Conservation (phyloP, 208 protist species). For the Giardia muris region DNA sequence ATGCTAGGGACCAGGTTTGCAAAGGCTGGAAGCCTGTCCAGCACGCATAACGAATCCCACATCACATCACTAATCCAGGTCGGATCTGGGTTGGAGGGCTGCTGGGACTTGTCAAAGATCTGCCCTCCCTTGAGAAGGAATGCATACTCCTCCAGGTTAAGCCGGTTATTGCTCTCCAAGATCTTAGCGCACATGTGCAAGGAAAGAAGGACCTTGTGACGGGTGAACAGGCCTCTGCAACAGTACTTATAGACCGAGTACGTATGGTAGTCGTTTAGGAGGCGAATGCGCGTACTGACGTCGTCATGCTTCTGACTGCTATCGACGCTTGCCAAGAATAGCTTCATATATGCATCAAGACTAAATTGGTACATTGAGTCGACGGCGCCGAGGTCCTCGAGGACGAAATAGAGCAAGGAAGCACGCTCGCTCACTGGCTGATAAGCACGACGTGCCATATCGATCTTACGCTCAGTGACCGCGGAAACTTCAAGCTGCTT, state of each 20-base stretch:
- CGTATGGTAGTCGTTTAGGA: constrained; percentile 84
- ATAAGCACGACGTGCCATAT: constrained; percentile 78
- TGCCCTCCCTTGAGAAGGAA: constrained; percentile 85
- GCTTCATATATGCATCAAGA: constrained; percentile 79
- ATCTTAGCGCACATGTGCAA: constrained; percentile 92
- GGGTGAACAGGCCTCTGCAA: constrained; percentile 88
- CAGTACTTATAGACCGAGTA: constrained; percentile 82
- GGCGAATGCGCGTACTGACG: constrained; percentile 68
- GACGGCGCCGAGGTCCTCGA: constrained; percentile 76
- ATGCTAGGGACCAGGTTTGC: constrained; percentile 72
- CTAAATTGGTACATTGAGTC: constrained; percentile 97
- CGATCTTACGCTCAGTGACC: constrained; percentile 78
- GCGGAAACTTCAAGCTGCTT: constrained; percentile 66
- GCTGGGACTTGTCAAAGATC: constrained; percentile 66
- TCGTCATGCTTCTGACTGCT: constrained; percentile 63
- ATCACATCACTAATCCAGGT: constrained; percentile 74
- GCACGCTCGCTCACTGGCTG: constrained; percentile 71
- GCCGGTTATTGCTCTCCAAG: constrained; percentile 52
- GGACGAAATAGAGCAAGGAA: constrained; percentile 86
- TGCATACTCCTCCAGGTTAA: constrained; percentile 83
- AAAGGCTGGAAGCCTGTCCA: constrained; percentile 78
- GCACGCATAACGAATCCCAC: constrained; percentile 85
- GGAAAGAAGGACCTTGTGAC: constrained; percentile 91
- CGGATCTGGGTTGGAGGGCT: constrained; percentile 69
- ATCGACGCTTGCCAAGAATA: constrained; percentile 85